These are phyloP conservation scores for Fusarium domesticum DNA, from an alignment of 2,329 filamentous ascomycete genomes.

Conservation along the genomic window DNA sequence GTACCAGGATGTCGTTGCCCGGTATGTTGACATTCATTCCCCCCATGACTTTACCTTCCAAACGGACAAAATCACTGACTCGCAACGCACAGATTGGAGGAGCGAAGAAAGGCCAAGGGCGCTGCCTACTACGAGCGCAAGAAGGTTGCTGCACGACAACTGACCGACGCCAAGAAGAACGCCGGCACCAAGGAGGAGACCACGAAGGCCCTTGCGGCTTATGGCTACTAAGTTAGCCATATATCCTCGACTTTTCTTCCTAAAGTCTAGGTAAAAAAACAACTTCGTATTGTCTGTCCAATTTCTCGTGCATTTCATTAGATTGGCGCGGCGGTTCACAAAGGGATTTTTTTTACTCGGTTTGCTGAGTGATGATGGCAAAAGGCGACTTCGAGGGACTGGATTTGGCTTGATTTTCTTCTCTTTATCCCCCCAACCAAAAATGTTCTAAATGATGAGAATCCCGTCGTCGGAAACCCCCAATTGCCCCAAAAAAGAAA, in stretches of 20 bases:
- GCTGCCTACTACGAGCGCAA: constrained; percentile 99
- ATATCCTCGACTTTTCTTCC: constrained; percentile 28
- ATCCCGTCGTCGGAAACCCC: constrained; percentile 33
- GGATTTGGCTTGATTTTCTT: constrained; percentile 16
- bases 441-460: constrained; percentile 38
- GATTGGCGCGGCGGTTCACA: constrained; percentile 53
- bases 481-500: constrained; percentile 29
- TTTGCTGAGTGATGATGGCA: constrained; percentile 47
- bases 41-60: background rate
- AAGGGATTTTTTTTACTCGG: constrained; percentile 48
- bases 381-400: constrained; percentile 38
- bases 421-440: constrained; percentile 29
- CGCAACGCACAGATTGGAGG: constrained; percentile 72
- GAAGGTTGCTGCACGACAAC: constrained; percentile 90
- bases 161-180: constrained; percentile 89
- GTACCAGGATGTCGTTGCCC: constrained; percentile 98
- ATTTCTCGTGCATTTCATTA: constrained; percentile 52
- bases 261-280: constrained; percentile 31
- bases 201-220: constrained; percentile 81
- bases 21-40: constrained; percentile 59
- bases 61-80: constrained; percentile 16
- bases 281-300: constrained; percentile 42
- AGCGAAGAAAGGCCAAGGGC: constrained; percentile 99
- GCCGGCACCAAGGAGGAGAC: constrained; percentile 84
- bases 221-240: constrained; percentile 72